Percentiles rank a stretch among this genome's conserved stretches.
phyloP scores from a whole-genome alignment of 1,284 basidiomycete genomes.

The Ustilago loliicola region DNA sequence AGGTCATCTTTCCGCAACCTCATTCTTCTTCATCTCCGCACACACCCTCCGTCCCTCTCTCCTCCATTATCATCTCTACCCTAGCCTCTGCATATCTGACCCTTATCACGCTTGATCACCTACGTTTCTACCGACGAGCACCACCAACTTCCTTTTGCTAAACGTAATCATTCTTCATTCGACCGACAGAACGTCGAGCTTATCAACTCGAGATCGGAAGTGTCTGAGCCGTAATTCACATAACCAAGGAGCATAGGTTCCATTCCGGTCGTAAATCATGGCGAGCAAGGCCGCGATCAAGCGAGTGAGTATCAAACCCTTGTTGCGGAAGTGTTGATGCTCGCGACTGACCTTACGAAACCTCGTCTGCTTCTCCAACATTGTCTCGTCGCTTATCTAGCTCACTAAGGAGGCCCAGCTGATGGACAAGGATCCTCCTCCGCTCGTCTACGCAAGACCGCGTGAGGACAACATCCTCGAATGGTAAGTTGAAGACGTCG shows the following conservation, averaged over 20 bases:
- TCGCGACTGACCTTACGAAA: neutral
- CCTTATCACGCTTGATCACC: neutral
- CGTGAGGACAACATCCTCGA: conserved; percentile 93
- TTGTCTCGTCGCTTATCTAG: conserved; percentile 71
- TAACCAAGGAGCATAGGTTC: neutral
- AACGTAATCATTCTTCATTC: neutral
- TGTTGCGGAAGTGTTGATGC: too few species aligned
- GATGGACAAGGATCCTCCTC: conserved; percentile 93
- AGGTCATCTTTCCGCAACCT: conserved; percentile 4
- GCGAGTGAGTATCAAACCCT: conserved; percentile 25
- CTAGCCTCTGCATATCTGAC: neutral
- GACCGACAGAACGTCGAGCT: too few species aligned
- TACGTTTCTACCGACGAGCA: neutral
- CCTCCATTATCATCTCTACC: neutral
- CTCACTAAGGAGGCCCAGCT: conserved; percentile 88
- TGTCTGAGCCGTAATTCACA: neutral
- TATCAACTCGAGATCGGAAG: neutral
- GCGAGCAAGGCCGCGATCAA: conserved; percentile 54
- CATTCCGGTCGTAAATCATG: conserved; percentile 20
- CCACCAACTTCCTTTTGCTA: neutral
- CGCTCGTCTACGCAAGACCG: conserved; percentile 91
- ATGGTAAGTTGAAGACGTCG: conserved; percentile 48
- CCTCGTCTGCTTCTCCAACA: neutral
- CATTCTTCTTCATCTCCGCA: neutral
- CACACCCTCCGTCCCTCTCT: neutral